Conservation (phyloP, 164 flowering plant species). For the Stephania cephalantha region DNA sequence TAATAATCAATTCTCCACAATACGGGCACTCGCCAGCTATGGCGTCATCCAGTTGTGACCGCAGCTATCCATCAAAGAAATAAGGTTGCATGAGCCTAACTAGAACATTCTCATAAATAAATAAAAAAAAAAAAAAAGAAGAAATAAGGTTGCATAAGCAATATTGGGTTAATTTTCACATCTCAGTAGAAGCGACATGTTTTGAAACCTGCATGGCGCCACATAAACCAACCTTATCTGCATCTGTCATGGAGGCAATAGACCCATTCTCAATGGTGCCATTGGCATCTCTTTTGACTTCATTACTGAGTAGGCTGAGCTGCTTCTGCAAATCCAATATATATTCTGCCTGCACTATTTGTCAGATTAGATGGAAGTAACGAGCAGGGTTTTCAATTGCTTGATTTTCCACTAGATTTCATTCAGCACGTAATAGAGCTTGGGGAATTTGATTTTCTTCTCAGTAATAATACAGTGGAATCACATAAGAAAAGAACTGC, state of each 20-base stretch:
- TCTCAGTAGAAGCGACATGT: neutral
- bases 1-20: slow-evolving; percentile 95
- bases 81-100: neutral
- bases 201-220: neutral
- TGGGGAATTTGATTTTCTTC: neutral
- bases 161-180: neutral
- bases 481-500: neutral
- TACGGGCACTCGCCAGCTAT: slow-evolving; percentile 98
- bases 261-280: slow-evolving; percentile 47
- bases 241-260: slow-evolving; percentile 46
- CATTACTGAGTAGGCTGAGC: slow-evolving; percentile 62
- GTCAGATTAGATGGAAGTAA: neutral
- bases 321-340: slow-evolving; percentile 94
- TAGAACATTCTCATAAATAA: neutral
- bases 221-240: slow-evolving; percentile 57
- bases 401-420: too few relatives aligned
- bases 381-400: too few relatives aligned
- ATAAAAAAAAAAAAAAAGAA: too few relatives aligned
- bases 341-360: slow-evolving; percentile 61
- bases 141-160: neutral
- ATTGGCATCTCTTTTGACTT: slow-evolving; percentile 44
- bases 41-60: slow-evolving; percentile 92
- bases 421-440: too few relatives aligned
- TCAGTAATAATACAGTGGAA: neutral
- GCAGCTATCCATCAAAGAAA: slow-evolving; percentile 38